Conservation (phyloP, 768 basidiomycete genomes). For the Tylopilus rubrobrunneus region DNA sequence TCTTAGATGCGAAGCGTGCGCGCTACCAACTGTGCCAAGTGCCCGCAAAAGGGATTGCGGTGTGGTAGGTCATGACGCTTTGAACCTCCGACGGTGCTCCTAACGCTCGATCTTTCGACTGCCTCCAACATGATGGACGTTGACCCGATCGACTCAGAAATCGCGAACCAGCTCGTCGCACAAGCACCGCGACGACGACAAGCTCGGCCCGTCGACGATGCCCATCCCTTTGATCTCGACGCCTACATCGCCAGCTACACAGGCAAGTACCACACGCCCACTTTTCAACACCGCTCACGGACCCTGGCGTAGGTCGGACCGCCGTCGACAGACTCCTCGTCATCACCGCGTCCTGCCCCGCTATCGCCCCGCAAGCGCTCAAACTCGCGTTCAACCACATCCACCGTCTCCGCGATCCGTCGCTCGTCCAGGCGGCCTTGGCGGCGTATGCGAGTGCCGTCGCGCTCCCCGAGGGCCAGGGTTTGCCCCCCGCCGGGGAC, state of each 20-base stretch:
- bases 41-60: constrained; percentile 2
- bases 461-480: constrained; percentile 27
- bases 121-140: constrained; percentile 26
- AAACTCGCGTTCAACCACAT: constrained; percentile 63
- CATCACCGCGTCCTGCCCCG: constrained; percentile 60
- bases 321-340: constrained; percentile 71
- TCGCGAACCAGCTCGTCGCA: constrained; percentile 10
- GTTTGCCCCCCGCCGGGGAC: constrained; percentile 44
- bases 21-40: constrained; percentile 47
- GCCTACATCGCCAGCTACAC: constrained; percentile 72
- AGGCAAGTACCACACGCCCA: constrained; percentile 38
- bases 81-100: not conserved
- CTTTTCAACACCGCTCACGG: not conserved
- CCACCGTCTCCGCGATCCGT: constrained; percentile 64
- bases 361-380: constrained; percentile 70
- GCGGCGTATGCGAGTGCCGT: constrained; percentile 51
- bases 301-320: constrained; percentile 54
- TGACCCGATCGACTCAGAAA: constrained; percentile 27
- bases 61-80: rapidly evolving
- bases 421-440: constrained; percentile 49
- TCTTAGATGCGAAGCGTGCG: constrained; percentile 50
- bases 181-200: constrained; percentile 16
- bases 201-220: constrained; percentile 60
- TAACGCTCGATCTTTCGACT: not conserved
- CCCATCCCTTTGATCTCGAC: constrained; percentile 87